Evolutionary conservation across 495 filamentous ascomycete genomes (phyloP), one percentile per base, ranked within the genome.

Genomic region (Hypoxylon crocopeplum): DNA sequence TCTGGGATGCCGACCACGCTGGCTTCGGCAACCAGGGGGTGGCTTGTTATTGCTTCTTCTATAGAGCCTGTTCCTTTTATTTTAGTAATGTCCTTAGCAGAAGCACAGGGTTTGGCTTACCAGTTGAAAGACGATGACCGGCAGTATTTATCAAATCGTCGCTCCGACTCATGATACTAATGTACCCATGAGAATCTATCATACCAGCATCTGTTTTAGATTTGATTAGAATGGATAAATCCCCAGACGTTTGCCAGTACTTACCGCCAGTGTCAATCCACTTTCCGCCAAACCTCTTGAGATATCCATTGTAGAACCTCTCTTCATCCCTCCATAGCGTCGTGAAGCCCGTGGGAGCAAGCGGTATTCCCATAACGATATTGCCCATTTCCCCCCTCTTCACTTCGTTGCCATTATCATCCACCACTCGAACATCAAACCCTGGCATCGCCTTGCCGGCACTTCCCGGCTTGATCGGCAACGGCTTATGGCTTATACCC

Each of bases 131-230:
- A 3, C 93, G 84, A 75, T 97, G 93, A 2, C 93, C 93, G 21
- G 93, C 92, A 1, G 96, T 93, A 66, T 97, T 97, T 69, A 97
- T 95, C 54, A 97, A 88, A 71, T 97, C 93, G 77, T 97, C 93
- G 3, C 85, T 84, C 48, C 92, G 81, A 1, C 88, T 84, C 90
- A 96, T 92, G 65, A 96, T 84, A 67, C 90, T 88, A 40, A 96
- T 82, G 69, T 95, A 95, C 1, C 89, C 90, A 10, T 92, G 85
- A 10, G 80, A 66, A 71, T 97, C 93, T 50, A 96, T 82, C 72
- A 92, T 84, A 1, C 93, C 93, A 1, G 91, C 89, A 70, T 97
- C 93, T 70, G 29, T 55, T 27, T 16, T 17, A 5, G n/a, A 33
- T 32, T 12, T 27, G 11, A 51, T 63, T 59, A 67, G 38, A 29